Evolutionary conservation across 176 grass and related monocot genomes (phyloP), one percentile per base, ranked within the genome.

Genomic region (Oryza rufipogon): DNA sequence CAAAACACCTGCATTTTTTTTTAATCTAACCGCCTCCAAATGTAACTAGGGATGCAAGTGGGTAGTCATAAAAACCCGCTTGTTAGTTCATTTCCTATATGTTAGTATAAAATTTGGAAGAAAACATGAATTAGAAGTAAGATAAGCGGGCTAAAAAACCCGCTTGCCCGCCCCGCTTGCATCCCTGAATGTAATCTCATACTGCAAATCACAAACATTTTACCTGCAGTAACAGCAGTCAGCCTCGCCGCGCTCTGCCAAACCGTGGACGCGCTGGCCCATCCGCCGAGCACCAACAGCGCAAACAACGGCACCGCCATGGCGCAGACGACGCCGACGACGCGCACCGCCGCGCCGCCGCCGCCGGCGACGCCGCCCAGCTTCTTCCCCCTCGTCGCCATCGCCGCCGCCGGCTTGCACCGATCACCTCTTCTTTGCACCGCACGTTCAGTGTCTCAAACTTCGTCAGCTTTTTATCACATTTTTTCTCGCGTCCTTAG

Each of bases 181-280:
- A 25, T 25, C 25, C 25, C 25, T 25, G 16, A 52, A 0, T 52
- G 14, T 52, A 52, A 52, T 2, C 16, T 52, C 49, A 17, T 0
- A 46, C 6, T 41, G 39, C 39, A 41, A 41, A 41, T 71, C 2
- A 15, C 4, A 34, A n/a, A 2, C 1, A 42, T 0, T 14, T 11
- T 72, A 75, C 79, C 73, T 88, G 46, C 56, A 25, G 22, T 45
- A 2, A 42, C n/a, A 26, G 38, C 19, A 7, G 49, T 58, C 2
- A 78, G 34, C 52, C 78, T 79, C 47, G 65, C 44, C 9, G 84
- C 44, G 54, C 34, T 80, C 4, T 81, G 87, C 91, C 91, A 90
- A 8, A 75, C 84, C 2, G 51, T 15, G 5, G 70, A 42, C 7
- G 85, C 41, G 17, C n/a, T 44, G 2, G 61, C 49, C 23, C 9